These are phyloP conservation scores for Colletotrichum tofieldiae DNA, from an alignment of 2,329 filamentous ascomycete genomes.

Conservation along the genomic window DNA sequence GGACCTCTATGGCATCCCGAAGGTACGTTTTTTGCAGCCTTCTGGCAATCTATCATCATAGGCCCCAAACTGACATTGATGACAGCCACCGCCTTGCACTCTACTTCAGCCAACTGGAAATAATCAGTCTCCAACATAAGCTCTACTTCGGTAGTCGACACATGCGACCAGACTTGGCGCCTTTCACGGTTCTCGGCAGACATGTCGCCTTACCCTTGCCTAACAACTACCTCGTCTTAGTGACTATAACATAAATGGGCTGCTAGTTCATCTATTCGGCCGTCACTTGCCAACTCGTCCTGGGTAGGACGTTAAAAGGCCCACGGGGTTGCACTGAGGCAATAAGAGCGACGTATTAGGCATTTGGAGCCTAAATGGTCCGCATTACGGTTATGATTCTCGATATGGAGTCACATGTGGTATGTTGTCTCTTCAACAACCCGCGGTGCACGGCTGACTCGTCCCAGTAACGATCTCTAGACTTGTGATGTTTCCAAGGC, in stretches of 20 bases:
- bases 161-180: neutral
- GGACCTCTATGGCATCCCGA: neutral
- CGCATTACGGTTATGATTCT: constrained; percentile 20
- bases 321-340: constrained; percentile 31
- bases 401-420: constrained; percentile 23
- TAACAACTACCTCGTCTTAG: neutral
- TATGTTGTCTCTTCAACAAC: neutral
- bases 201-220: neutral
- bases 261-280: neutral
- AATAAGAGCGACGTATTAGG: constrained; percentile 24
- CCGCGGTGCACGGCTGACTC: neutral
- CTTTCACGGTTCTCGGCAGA: neutral
- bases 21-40: neutral
- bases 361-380: constrained; percentile 10
- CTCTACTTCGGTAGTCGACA: neutral
- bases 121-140: neutral
- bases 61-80: neutral
- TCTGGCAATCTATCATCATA: neutral
- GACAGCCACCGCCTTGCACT: neutral
- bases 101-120: neutral
- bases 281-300: constrained; percentile 46
- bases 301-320: constrained; percentile 56
- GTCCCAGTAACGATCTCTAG: constrained; percentile 27
- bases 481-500: constrained; percentile 17
- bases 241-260: neutral